These are phyloP conservation scores for Quercus phellos DNA, from an alignment of 331 rosid species.

Conservation along the genomic window DNA sequence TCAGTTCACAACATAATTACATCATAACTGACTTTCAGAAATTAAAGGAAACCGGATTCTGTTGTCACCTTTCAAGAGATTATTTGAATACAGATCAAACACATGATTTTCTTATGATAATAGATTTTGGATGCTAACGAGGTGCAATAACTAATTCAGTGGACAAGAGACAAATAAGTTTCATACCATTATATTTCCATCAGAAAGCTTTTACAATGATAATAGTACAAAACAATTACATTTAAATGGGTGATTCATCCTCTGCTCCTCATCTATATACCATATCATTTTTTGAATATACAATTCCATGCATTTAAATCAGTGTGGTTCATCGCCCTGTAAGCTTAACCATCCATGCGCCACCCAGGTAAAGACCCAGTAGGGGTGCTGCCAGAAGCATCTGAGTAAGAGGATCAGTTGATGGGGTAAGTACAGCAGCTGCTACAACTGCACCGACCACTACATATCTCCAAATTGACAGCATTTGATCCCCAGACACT, in stretches of 20 bases:
- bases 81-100: background rate
- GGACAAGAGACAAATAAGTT: background rate
- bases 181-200: background rate
- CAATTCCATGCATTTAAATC: conserved; percentile 18
- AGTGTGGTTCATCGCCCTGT: conserved; percentile 47
- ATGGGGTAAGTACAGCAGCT: conserved; percentile 81
- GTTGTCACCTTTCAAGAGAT: background rate
- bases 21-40: background rate
- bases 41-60: background rate
- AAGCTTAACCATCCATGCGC: conserved; percentile 93
- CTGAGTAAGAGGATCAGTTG: conserved; percentile 92
- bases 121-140: background rate
- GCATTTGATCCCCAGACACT: conserved; percentile 87
- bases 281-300: conserved; percentile 38
- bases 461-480: conserved; percentile 93
- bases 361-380: conserved; percentile 81
- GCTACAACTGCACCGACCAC: conserved; percentile 91
- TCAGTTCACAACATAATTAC: background rate
- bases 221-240: conserved; percentile 4
- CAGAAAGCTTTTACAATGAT: conserved; percentile 12
- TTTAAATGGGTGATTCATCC: conserved; percentile 12
- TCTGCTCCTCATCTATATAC: conserved; percentile 11
- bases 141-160: conserved; percentile 2
- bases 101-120: background rate
- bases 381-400: conserved; percentile 77